Evolutionary conservation across 768 basidiomycete genomes (phyloP).

Genomic region (Mycena rebaudengoi): DNA sequence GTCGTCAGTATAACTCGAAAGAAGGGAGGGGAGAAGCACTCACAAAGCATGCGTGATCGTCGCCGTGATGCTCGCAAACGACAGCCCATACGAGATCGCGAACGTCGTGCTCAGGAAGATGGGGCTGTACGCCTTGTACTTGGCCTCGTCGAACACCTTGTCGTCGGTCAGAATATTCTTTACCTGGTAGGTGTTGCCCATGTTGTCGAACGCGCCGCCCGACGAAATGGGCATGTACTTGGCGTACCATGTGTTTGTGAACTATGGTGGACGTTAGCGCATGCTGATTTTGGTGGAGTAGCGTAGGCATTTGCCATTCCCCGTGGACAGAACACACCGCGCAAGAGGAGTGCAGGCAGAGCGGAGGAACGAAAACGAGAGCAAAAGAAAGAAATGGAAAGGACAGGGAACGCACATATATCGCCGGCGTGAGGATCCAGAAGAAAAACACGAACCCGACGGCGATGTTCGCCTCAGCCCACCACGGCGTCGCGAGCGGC

Average conservation of each 20-base stretch:
- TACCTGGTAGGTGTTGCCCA: constrained; percentile 37
- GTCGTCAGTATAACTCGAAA: too few species aligned
- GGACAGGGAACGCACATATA: too few species aligned
- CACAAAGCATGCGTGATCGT: constrained; percentile 52
- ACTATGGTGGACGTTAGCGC: too few species aligned
- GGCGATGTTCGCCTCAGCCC: constrained; percentile 56
- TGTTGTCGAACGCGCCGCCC: constrained; percentile 59
- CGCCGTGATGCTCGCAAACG: constrained; percentile 53
- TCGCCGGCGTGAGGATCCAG: constrained; percentile 48
- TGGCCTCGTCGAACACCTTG: constrained; percentile 38
- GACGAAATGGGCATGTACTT: constrained; percentile 50
- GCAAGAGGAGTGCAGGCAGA: too few species aligned
- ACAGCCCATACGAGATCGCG: constrained; percentile 38
- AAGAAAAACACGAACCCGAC: constrained; percentile 58
- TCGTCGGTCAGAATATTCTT: constrained; percentile 38
- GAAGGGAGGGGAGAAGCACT: too few species aligned
- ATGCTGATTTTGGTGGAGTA: too few species aligned
- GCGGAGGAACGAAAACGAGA: too few species aligned
- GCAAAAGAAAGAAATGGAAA: too few species aligned
- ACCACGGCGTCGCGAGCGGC: constrained; percentile 62
- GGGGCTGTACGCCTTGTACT: constrained; percentile 42
- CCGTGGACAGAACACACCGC: too few species aligned
- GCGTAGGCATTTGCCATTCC: too few species aligned
- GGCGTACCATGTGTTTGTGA: constrained; percentile 56
- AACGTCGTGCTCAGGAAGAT: constrained; percentile 35